A percentile compares a stretch with the other conserved stretches of the same genome.
These are phyloP conservation scores for Fusarium haematococcum DNA, from an alignment of 2,329 filamentous ascomycete species.

Conservation along the genomic window DNA sequence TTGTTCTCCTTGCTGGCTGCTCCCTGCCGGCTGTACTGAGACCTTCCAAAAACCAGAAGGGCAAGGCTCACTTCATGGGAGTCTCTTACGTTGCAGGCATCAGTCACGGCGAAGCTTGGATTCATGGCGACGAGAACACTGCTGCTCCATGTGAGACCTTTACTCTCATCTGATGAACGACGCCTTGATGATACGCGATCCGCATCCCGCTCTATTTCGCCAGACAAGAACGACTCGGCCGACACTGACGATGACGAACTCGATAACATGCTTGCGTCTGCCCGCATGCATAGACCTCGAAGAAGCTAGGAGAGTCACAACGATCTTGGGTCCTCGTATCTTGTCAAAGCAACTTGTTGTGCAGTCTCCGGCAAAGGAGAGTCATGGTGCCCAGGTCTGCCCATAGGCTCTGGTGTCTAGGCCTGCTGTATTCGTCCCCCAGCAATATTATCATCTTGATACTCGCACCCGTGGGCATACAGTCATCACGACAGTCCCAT, in stretches of 20 bases:
- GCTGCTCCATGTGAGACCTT: not conserved
- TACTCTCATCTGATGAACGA: constrained; percentile 8
- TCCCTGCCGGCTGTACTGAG: constrained; percentile 10
- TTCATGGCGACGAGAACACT: not conserved
- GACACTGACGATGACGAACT: not conserved
- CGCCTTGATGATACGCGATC: not conserved
- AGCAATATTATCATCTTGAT: too few relatives aligned
- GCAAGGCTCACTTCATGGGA: constrained; percentile 16
- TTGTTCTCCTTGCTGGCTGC: constrained; percentile 23
- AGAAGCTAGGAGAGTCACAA: not conserved
- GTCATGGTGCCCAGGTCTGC: too few relatives aligned
- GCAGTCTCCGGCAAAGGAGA: not conserved
- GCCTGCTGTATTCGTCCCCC: too few relatives aligned
- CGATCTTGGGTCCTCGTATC: constrained; percentile 5
- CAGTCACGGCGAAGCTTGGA: constrained; percentile 27
- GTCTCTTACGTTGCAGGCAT: constrained; percentile 27
- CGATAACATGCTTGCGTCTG: constrained; percentile 4
- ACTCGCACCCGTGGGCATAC: too few relatives aligned
- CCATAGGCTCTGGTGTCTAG: too few relatives aligned
- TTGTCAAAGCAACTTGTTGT: not conserved
- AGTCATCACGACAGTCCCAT: too few relatives aligned
- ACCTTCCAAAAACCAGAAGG: not conserved
- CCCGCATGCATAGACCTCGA: not conserved
- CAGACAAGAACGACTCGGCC: not conserved
- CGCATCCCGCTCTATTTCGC: constrained; percentile 3